phyloP scores from a whole-genome alignment of 2,329 filamentous ascomycete genomes.

The Neopestalotiopsis clavispora region DNA sequence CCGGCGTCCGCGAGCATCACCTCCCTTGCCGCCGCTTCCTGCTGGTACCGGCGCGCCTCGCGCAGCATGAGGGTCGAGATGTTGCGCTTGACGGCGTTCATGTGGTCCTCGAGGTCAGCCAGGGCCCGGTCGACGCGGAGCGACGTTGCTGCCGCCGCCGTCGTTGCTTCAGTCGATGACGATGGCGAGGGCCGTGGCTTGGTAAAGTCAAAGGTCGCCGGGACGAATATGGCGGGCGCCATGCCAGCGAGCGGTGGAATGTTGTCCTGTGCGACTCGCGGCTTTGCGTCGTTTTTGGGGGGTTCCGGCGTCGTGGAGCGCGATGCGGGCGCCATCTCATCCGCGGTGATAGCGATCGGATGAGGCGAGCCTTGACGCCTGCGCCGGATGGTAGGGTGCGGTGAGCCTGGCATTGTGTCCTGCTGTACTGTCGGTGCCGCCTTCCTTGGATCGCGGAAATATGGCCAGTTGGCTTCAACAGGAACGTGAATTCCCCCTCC shows the following conservation, averaged over 20 bases:
- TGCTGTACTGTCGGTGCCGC: too few species aligned
- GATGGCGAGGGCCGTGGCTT: not conserved
- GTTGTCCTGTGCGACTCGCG: not conserved
- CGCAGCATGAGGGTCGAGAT: slow-evolving; percentile 14
- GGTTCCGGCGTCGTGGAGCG: not conserved
- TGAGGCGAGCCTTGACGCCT: slow-evolving; percentile 13
- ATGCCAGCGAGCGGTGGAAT: slow-evolving; percentile 12
- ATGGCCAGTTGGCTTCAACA: too few species aligned
- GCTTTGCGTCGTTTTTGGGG: not conserved
- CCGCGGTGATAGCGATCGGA: not conserved
- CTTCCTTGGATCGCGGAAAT: too few species aligned
- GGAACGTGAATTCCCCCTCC: too few species aligned
- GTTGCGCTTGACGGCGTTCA: slow-evolving; percentile 17
- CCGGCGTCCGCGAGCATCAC: not conserved
- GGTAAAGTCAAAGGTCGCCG: slow-evolving; percentile 20
- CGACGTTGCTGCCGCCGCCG: not conserved
- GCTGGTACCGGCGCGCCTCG: slow-evolving; percentile 14
- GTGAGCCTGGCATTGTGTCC: not conserved
- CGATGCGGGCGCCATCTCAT: not conserved
- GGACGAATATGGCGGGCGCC: slow-evolving; percentile 21
- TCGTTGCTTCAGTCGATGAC: not conserved
- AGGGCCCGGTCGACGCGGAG: slow-evolving; percentile 11
- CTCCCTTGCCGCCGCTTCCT: slow-evolving; percentile 7
- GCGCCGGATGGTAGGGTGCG: not conserved
- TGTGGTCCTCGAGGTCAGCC: slow-evolving; percentile 19